These are phyloP conservation scores for Tetradesmus lagerheimii DNA, from an alignment of 139 green algal species.

Conservation along the genomic window DNA sequence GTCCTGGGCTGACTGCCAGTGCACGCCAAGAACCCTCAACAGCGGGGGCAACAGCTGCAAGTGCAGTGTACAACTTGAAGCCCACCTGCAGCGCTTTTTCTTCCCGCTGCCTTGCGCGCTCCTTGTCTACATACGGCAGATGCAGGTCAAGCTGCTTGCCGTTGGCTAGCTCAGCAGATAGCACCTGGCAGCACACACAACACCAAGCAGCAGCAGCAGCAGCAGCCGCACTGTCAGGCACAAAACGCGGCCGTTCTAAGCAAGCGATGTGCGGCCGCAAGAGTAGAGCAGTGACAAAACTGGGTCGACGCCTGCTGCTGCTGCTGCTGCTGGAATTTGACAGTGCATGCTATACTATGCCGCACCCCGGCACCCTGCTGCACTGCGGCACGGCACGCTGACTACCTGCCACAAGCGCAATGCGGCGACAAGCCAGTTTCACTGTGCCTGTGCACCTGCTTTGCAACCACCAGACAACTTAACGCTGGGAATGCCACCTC, in stretches of 20 bases:
- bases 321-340: not conserved
- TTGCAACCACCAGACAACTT: not conserved
- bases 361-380: not conserved
- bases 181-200: constrained; percentile 30
- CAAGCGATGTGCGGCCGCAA: too few species aligned
- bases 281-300: too few species aligned
- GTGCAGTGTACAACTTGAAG: too few species aligned
- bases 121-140: constrained; percentile 76
- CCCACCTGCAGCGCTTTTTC: constrained; percentile 66
- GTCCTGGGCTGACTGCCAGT: too few species aligned
- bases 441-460: not conserved
- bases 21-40: too few species aligned
- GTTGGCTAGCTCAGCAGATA: constrained; percentile 15
- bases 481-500: not conserved
- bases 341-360: not conserved
- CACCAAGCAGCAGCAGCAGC: not conserved
- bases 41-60: too few species aligned
- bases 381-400: too few species aligned
- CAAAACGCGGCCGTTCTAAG: too few species aligned
- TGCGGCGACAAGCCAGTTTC: not conserved
- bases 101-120: constrained; percentile 70
- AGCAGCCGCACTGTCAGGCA: too few species aligned
- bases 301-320: too few species aligned
- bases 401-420: not conserved
- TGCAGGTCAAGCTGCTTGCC: constrained; percentile 48